A percentile compares a stretch with the other conserved stretches of the same genome.
Conservation (phyloP, 1,139 yeast genomes). For the Yamadazyma conglobata region DNA sequence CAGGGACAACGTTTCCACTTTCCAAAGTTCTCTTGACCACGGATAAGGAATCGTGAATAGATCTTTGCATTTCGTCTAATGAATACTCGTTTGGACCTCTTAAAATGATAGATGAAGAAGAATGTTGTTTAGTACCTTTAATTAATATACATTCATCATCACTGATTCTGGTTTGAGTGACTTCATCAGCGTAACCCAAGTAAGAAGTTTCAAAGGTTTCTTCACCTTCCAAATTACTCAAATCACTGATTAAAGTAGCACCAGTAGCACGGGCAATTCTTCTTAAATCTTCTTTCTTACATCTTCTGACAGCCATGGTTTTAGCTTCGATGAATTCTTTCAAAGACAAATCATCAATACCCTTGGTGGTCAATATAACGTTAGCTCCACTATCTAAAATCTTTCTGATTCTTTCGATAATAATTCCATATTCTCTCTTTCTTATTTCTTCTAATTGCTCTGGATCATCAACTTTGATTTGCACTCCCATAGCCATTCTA, state of each 20-base stretch:
- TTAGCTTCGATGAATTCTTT: conserved; percentile 95
- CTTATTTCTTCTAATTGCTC: conserved; percentile 95
- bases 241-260: conserved; percentile 80
- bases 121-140: conserved; percentile 91
- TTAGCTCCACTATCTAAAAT: conserved; percentile 93
- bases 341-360: conserved; percentile 94
- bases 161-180: conserved; percentile 83
- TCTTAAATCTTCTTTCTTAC: conserved; percentile 94
- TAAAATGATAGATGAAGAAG: conserved; percentile 85
- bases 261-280: conserved; percentile 98
- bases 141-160: conserved; percentile 97
- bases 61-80: conserved; percentile 97
- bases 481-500: conserved; percentile 98
- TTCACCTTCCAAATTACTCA: conserved; percentile 96
- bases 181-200: conserved; percentile 90
- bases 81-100: conserved; percentile 97
- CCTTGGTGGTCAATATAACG: conserved; percentile 94
- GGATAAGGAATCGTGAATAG: conserved; percentile 88
- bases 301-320: conserved; percentile 96
- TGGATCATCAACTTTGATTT: conserved; percentile 95
- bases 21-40: conserved; percentile 97
- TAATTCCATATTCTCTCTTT: conserved; percentile 89
- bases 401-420: conserved; percentile 82
- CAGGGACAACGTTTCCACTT: conserved; percentile 93
- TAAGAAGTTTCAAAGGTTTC: conserved; percentile 89